Conservation (phyloP, 768 basidiomycete genomes). For the Termitomyces sp. region DNA sequence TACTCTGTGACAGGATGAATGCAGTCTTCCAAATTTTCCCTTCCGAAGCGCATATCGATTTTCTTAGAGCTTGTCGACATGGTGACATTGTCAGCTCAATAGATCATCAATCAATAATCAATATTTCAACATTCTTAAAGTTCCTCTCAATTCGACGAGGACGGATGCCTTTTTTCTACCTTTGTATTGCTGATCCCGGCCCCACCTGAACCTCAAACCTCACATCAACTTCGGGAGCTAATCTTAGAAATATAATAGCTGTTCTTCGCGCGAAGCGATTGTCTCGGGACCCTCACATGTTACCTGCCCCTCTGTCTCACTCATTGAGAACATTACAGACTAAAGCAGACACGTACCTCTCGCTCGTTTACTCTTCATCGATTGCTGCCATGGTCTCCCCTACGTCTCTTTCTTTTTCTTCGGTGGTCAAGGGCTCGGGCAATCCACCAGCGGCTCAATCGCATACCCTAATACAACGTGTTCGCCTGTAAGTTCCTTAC, state of each 20-base stretch:
- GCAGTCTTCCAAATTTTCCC: slow-evolving; percentile 3
- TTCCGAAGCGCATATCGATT: background rate
- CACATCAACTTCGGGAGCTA: slow-evolving; percentile 1
- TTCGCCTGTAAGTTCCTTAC: slow-evolving; percentile 1
- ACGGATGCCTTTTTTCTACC: background rate
- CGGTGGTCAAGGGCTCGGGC: background rate
- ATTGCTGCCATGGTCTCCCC: background rate
- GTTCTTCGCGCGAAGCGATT: background rate
- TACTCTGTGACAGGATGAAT: slow-evolving; percentile 13
- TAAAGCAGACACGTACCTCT: background rate
- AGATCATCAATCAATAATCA: background rate
- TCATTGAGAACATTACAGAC: slow-evolving; percentile 1
- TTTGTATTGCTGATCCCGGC: too few species aligned
- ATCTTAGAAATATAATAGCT: background rate
- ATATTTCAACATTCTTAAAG: too few species aligned
- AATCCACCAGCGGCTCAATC: background rate
- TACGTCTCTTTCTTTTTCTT: background rate
- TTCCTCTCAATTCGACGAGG: too few species aligned
- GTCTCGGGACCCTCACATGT: slow-evolving; percentile 12
- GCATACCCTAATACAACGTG: background rate
- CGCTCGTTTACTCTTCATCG: background rate
- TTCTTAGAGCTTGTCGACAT: slow-evolving; percentile 3
- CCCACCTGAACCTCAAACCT: background rate
- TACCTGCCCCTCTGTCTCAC: slow-evolving; percentile 6
- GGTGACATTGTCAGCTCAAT: slow-evolving; percentile 6